Evolutionary conservation across 2,329 filamentous ascomycete species (phyloP).

Genomic region (Penicillium fuscoglaucum): DNA sequence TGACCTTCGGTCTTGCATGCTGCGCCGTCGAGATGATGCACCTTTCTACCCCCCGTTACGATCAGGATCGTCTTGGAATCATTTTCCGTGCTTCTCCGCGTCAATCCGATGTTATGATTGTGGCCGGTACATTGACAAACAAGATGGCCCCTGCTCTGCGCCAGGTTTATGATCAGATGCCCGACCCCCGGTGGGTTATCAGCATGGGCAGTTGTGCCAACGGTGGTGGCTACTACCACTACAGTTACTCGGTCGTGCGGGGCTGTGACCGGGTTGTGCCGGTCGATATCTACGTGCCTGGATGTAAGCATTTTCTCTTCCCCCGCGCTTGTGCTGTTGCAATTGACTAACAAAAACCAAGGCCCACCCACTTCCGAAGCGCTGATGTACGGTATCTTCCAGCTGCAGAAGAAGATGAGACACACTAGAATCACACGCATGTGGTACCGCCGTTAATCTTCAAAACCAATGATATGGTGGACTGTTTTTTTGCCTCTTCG

Average conservation of each 20-base stretch:
- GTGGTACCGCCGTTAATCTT: constrained; percentile 55
- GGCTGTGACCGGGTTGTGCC: constrained; percentile 78
- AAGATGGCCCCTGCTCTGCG: constrained; percentile 89
- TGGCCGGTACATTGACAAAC: constrained; percentile 85
- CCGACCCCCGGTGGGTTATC: constrained; percentile 84
- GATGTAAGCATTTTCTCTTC: constrained; percentile 60
- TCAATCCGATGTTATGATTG: constrained; percentile 88
- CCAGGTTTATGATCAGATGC: constrained; percentile 94
- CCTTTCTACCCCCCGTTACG: constrained; percentile 83
- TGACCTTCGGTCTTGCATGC: constrained; percentile 89
- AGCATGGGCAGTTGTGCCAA: constrained; percentile 86
- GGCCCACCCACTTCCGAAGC: constrained; percentile 57
- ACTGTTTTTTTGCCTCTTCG: constrained; percentile 14
- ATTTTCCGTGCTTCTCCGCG: constrained; percentile 85
- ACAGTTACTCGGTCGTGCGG: constrained; percentile 76
- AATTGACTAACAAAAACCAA: constrained; percentile 23
- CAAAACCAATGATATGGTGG: constrained; percentile 5
- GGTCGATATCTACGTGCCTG: constrained; percentile 84
- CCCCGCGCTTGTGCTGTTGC: not conserved
- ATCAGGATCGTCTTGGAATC: constrained; percentile 83
- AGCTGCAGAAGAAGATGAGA: constrained; percentile 77
- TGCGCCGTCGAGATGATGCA: constrained; percentile 96
- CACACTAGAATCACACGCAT: constrained; percentile 56
- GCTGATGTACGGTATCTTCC: constrained; percentile 68
- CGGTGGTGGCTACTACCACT: constrained; percentile 85